A percentile compares a stretch with the other conserved stretches of the same genome.
phyloP scores from a whole-genome alignment of 495 filamentous ascomycete species.

The Neurospora hispaniola region DNA sequence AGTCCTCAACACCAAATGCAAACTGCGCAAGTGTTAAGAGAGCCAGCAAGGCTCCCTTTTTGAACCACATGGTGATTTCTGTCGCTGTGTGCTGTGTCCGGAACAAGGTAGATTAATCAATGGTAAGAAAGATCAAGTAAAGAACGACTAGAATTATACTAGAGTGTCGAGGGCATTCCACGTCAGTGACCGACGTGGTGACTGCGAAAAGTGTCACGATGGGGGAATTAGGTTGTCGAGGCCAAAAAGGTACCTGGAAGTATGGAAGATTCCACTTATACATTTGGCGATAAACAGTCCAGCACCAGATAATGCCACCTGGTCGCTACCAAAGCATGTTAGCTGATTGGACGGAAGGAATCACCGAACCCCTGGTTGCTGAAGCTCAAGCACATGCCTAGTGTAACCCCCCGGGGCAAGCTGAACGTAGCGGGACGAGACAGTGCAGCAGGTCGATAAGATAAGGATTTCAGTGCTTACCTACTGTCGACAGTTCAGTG shows the following conservation, averaged over 20 bases:
- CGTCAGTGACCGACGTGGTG: not conserved
- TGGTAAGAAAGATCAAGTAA: not conserved
- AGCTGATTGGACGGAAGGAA: not conserved
- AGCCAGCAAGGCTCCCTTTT: slow-evolving; percentile 29
- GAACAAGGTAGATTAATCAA: not conserved
- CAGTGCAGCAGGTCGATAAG: slow-evolving; percentile 12
- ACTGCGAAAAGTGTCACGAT: not conserved
- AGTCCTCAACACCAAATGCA: slow-evolving; percentile 54
- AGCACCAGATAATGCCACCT: slow-evolving; percentile 4
- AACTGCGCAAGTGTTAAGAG: slow-evolving; percentile 36
- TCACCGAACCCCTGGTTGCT: not conserved
- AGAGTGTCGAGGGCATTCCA: not conserved
- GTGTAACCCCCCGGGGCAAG: not conserved
- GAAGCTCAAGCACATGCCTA: not conserved
- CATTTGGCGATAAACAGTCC: not conserved
- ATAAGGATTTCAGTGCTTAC: slow-evolving; percentile 16
- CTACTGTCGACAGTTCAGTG: not conserved
- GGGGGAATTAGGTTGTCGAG: not conserved
- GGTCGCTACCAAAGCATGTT: not conserved
- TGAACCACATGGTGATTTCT: slow-evolving; percentile 28
- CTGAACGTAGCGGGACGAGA: not conserved
- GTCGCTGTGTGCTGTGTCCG: not conserved
- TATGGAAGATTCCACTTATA: not conserved
- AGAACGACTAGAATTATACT: slow-evolving; percentile 3
- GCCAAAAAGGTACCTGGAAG: not conserved